Evolutionary conservation across 306 rosid species (phyloP).

Genomic region (Calophaca sinica): DNA sequence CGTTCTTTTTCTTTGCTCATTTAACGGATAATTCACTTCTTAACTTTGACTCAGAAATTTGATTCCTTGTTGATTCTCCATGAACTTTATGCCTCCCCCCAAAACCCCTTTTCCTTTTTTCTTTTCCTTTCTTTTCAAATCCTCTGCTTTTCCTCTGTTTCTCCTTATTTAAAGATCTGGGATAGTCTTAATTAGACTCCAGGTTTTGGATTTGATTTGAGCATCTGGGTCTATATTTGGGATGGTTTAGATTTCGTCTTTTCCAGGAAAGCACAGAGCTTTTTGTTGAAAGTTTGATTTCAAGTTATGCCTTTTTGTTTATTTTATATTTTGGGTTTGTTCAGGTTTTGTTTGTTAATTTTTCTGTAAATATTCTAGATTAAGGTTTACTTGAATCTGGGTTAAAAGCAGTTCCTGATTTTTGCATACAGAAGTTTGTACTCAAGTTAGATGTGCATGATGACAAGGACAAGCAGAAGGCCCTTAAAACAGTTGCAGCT

Average conservation of each 20-base stretch:
- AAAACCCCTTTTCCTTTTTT: neutral
- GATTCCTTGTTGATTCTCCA: conserved; percentile 49
- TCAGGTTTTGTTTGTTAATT: conserved; percentile 34
- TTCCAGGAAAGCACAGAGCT: neutral
- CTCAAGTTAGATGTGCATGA: conserved; percentile 79
- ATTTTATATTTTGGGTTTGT: neutral
- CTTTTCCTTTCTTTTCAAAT: neutral
- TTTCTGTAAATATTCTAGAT: conserved; percentile 4
- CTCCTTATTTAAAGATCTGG: conserved; percentile 44
- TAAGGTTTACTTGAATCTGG: conserved; percentile 34
- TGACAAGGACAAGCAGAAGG: conserved; percentile 90
- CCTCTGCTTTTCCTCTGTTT: conserved; percentile 15
- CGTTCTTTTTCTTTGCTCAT: neutral
- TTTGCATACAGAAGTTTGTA: conserved; percentile 71
- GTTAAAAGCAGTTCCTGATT: conserved; percentile 45
- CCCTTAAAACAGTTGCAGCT: conserved; percentile 80
- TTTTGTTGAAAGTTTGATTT: conserved; percentile 34
- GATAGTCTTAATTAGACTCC: conserved; percentile 34
- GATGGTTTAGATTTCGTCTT: conserved; percentile 4
- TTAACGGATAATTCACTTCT: neutral
- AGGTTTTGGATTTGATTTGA: conserved; percentile 33
- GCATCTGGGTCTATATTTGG: neutral
- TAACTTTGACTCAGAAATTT: conserved; percentile 14
- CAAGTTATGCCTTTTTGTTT: neutral
- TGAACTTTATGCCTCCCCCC: conserved; percentile 33